Conservation (phyloP, 306 rosid species). For the Lathyrus sativus region DNA sequence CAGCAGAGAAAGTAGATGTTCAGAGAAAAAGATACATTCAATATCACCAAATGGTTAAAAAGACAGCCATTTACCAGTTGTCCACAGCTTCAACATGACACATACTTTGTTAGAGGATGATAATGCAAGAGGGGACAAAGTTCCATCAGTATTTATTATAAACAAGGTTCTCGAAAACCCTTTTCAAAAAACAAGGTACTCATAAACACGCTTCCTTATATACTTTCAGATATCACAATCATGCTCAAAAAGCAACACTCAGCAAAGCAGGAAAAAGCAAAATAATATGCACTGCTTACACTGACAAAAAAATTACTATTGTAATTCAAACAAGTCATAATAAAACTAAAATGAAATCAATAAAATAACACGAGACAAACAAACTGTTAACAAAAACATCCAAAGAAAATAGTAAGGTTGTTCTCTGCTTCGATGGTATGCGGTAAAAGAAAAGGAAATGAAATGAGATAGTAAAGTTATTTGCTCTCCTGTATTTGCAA, state of each 20-base stretch:
- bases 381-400: background rate
- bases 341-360: constrained; percentile 6
- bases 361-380: background rate
- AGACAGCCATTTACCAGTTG: background rate
- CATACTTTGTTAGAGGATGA: constrained; percentile 4
- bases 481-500: background rate
- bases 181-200: constrained; percentile 3
- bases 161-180: constrained; percentile 7
- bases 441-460: constrained; percentile 17
- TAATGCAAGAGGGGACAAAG: constrained; percentile 2
- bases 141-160: constrained; percentile 7
- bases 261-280: background rate
- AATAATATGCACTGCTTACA: constrained; percentile 1
- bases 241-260: constrained; percentile 17
- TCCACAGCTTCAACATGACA: constrained; percentile 22
- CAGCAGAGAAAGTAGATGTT: constrained; percentile 36
- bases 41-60: constrained; percentile 1
- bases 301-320: background rate
- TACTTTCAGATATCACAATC: constrained; percentile 10
- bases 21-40: constrained; percentile 26
- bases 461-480: constrained; percentile 14
- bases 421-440: background rate
- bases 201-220: constrained; percentile 1
- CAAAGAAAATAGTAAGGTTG: background rate
- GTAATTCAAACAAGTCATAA: background rate